Evolutionary conservation across 305 asterid species (phyloP), one percentile per base, ranked within the genome.

Genomic region (Solanum hybrid): DNA sequence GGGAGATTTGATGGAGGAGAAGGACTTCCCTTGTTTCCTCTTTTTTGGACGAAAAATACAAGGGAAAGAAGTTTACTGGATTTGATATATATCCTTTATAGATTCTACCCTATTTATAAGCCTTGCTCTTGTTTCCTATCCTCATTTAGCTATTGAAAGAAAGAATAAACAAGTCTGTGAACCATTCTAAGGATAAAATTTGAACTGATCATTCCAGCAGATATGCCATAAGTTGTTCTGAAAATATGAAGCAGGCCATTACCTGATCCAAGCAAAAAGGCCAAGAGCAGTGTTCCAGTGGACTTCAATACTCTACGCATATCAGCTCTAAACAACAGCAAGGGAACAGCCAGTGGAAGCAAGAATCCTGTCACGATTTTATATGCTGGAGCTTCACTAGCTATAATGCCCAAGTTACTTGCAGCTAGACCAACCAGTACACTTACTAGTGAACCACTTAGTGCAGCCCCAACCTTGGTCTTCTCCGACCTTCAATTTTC

Each of bases 231-330:
- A 77, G 51, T 34, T 79, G 10, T 79, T 34, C 38, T 11, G 86
- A 11, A 36, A 79, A 79, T 34, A 1, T 11, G 15, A 79, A 79
- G 85, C 85, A 11, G 10, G 4, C 39, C 57, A 39, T 29, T 79
- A 96, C 99, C 99, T 93, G 99, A 97, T 89, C 99, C 99, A 91
- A 97, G 92, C 94, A 97, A 90, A 93, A 97, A 97, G 76, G 99
- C 97, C 87, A 96, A 88, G 72, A 97, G 97, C 90, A 97, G 91
- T 70, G 93, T 89, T 80, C 99, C 98, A 22, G 99, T 97, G 57
- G 99, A 97, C 92, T 92, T 91, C 38, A 79, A 79, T 13, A 97
- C 94, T 8, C 95, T 91, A 86, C 98, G 96, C 98, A 96, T 90
- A 91, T 97, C 99, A 24, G 99, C 99, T 91, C 99, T 94, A 93